Conservation (phyloP, 345 rosid species). For the Citrus maxima region DNA sequence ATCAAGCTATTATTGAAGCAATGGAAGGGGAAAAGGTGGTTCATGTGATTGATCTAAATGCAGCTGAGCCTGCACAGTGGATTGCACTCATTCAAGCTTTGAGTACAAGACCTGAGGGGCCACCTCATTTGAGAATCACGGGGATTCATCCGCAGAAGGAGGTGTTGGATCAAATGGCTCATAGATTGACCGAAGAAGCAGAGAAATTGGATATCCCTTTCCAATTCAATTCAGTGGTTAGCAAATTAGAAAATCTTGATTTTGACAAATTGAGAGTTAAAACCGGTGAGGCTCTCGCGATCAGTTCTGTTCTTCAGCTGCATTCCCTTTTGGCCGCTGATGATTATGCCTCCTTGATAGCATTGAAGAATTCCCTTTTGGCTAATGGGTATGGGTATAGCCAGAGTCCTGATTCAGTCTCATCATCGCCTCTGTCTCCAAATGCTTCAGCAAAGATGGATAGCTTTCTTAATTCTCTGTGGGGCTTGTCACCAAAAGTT, state of each 20-base stretch:
- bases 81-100: slow-evolving; percentile 75
- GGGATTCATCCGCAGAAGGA: slow-evolving; percentile 81
- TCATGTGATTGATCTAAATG: slow-evolving; percentile 81
- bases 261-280: slow-evolving; percentile 74
- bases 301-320: slow-evolving; percentile 80
- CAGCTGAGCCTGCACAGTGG: slow-evolving; percentile 86
- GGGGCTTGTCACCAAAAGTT: slow-evolving; percentile 73
- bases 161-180: slow-evolving; percentile 86
- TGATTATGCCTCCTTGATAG: slow-evolving; percentile 34
- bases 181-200: slow-evolving; percentile 73
- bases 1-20: slow-evolving; percentile 84
- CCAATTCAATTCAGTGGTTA: slow-evolving; percentile 76
- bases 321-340: slow-evolving; percentile 70
- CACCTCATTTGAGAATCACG: slow-evolving; percentile 91
- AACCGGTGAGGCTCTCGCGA: slow-evolving; percentile 93
- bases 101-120: slow-evolving; percentile 83
- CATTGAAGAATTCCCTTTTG: slow-evolving; percentile 34
- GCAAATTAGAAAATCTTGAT: slow-evolving; percentile 68
- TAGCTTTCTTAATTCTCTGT: slow-evolving; percentile 51
- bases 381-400: slow-evolving; percentile 49
- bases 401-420: slow-evolving; percentile 67
- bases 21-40: slow-evolving; percentile 98
- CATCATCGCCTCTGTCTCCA: slow-evolving; percentile 52
- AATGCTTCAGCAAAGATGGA: slow-evolving; percentile 45
- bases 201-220: slow-evolving; percentile 88